Base-by-base conservation (phyloP, 2,329 filamentous ascomycete species). In the Penicillium fuscoglaucum region DNA sequence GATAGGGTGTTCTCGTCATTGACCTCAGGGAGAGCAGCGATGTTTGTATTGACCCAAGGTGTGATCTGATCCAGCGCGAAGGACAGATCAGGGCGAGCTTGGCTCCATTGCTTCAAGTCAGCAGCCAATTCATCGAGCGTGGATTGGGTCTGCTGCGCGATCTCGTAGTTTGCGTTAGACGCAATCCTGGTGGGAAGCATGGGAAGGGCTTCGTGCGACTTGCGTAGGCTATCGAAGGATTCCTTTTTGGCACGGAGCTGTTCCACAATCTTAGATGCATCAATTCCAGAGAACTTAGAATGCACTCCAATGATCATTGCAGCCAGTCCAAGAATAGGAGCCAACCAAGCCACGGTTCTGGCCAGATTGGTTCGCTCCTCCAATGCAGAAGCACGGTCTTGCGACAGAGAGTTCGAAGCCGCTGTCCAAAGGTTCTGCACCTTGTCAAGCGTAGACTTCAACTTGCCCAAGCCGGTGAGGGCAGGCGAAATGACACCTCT, bases 1-100 rank as follows among this genome's bases (percentile, higher is more conserved):
- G 68, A 64, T 29, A 74, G 29, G 21, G 52, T 53, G 65, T 66
- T 48, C 40, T 61, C 51, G 50, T 66, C 51, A 52, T 66, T 45
- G 10, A 55, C 43, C 6, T 56, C 45, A 13, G 60, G 49, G 29
- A 60, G 24, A 9, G 58, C 52, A 35, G 61, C 59, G 3, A 66
- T 47, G 26, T 76, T 70, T 29, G 74, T 55, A 21, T 77, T 71
- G 5, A 85, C 80, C 89, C 90, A 96, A 0, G 83, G 81, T 24
- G 80, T 71, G 29, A 95, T 80, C 61, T 93, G 88, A 41, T 81
- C 75, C 10, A 93, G 74, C 31, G 89, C 74, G 68, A 90, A 91
- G 0, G 78, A 78, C 10, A 92, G 73, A 47, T 86, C 82, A 8
- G 87, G 84, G 28, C 84, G 79, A 21, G 78, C 67, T 61, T 74